Base-by-base conservation (phyloP, 805 yeast species). In the Candida insectalens region DNA sequence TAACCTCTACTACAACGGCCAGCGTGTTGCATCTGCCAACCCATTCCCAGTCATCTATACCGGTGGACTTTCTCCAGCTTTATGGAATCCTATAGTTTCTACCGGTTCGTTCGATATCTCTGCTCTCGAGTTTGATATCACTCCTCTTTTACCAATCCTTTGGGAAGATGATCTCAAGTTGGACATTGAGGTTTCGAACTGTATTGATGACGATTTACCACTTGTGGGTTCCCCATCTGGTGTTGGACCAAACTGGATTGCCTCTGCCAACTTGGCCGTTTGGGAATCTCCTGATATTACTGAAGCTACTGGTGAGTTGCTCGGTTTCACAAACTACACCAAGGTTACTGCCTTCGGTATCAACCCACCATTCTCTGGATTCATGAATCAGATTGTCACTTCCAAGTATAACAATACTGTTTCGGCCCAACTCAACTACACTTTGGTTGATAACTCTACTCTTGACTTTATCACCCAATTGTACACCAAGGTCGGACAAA, bases 1-100 rank as follows among this genome's bases (percentile, higher is more conserved):
- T 12, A 74, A 78, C 43, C 73, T 82, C 4, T 77, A 62, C 41
- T 58, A 79, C 30, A 67, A 77, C 43, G 83, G 71, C 20, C 44
- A 63, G 18, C 65, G 79, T 33, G 69, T 83, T 6, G 78, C 78
- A 2, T 59, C 75, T 3, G 69, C 69, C 19, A 61, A 75, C 18
- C 94, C 95, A 2, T 74, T 71, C 43, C 88, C 89, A 2, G 71
- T 77, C 6, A 68, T 85, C 12, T 85, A 67, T 57, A 75, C 94
- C 1, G 95, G 95, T 5, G 95, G 94, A 2, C 58, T 77, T 22
- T 71, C 87, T 2, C 94, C 95, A 1, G 65, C 78, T 4, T 58
- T 84, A 30, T 85, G 95, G 95, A 65, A 69, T 32, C 84, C 94
- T 3, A 72, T 82, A 40, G 94, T 84, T 5, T 77, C 83, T 3